Base-by-base conservation (phyloP, 2,329 filamentous ascomycete genomes). In the Talaromyces sp. region DNA sequence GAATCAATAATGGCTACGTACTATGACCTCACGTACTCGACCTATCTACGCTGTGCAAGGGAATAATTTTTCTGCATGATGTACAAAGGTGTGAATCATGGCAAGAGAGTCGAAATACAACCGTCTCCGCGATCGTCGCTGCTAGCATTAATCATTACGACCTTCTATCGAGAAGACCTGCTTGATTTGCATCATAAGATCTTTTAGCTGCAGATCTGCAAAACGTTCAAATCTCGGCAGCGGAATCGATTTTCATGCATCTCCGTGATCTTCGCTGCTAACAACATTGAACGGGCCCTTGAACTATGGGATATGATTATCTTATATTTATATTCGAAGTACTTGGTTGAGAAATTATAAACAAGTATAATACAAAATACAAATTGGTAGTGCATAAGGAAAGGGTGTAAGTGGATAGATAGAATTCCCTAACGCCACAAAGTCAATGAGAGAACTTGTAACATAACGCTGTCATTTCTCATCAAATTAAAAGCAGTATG, bases 381-480 rank as follows among this genome's bases (percentile, higher is more conserved):
- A 52, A 52, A 33, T 11, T 33, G 24, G 14, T 33, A 24, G 33
- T 49, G 45, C 22, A 47, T 31, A n/a, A 27, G 22, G 16, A 50
- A 50, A 50, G 49, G 33, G 27, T 6, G 49, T 11, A 31, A 33
- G 27, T 33, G 14, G 27, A 52, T 52, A n/a, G 27, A 52, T 52
- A n/a, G 8, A 52, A 31, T 24, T 9, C 41, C 43, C 14, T 50
- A 35, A 47, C 58, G 49, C 49, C 47, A 24, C 19, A 49, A 61
- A 19, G 31, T 24, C 22, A 39, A 50, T 27, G 47, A 16, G 41
- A 39, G 19, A 37, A 11, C 16, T 37, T 60, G 37, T 22, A 50
- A 60, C 52, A 39, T 14, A 39, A 37, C 56, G 57, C 56, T 60
- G 58, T 61, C 63, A 65, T 65, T 27, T 35, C 58, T 60, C 63